Evolutionary conservation across 345 rosid genomes (phyloP), one percentile per base, ranked within the genome.

Genomic region (Rhizophora apiculata): DNA sequence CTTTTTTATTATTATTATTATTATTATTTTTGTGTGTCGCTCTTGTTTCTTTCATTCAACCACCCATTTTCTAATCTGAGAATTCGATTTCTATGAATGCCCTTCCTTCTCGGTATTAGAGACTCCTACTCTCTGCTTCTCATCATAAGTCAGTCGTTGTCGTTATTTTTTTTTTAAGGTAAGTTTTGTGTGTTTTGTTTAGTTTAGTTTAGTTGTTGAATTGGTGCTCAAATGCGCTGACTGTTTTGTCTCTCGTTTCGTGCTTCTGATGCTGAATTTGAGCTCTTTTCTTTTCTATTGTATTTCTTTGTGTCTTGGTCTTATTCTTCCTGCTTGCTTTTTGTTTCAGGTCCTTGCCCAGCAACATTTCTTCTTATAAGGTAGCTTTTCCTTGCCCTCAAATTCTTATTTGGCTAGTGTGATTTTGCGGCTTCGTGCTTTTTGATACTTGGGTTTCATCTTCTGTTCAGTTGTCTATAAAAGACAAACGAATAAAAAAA

Each of bases 341-440:
- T 62, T 70, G 64, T 81, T 46, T 78, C 83, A 91, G 97, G 79
- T 96, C 98, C 64, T 77, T 93, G 79, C 98, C 97, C 3, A 91
- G 88, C 82, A 82, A 80, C 82, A 59, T 93, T 69, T 91, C 97
- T 43, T 91, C 97, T 27, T 93, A 91, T 74, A 93, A 89, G 98
- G 98, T 91, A 87, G 67, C 37, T 46, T 21, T 18, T 70, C 70
- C 27, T 60, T 31, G 46, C 30, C 43, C 67, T 73, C 8, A 54
- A 24, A 22, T 53, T 65, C 51, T 49, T 63, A 43, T 26, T 37
- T 56, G 63, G 36, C 26, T 21, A 64, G 30, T 55, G 5, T 1
- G 2, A 24, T 24, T 24, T 54, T 56, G 29, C 60, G 2, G 31
- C 18, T 56, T 24, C 6, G 13, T 8, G 3, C 18, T 56, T 56